These are phyloP conservation scores for Penicillium arizonense DNA, from an alignment of 495 filamentous ascomycete genomes.

Conservation along the genomic window DNA sequence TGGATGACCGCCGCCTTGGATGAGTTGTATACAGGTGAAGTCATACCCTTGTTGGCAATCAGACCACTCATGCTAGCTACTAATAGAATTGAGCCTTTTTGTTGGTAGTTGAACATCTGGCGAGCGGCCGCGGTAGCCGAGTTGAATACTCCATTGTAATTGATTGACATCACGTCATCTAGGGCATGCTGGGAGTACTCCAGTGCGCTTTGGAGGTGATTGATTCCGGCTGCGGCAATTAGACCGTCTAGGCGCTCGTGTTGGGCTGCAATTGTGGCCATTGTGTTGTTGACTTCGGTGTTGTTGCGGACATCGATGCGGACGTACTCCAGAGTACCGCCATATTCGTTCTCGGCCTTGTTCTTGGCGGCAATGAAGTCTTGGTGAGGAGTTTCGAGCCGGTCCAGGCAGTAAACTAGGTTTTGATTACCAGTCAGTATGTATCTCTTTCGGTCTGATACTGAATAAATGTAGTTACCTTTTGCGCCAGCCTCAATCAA, in stretches of 20 bases:
- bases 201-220: constrained; percentile 68
- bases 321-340: constrained; percentile 58
- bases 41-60: constrained; percentile 73
- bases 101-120: constrained; percentile 65
- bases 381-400: constrained; percentile 46
- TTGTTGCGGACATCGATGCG: constrained; percentile 64
- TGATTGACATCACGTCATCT: constrained; percentile 69
- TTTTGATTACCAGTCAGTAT: background rate
- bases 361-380: constrained; percentile 50
- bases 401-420: constrained; percentile 64
- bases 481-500: constrained; percentile 68
- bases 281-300: constrained; percentile 49
- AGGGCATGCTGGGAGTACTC: constrained; percentile 64
- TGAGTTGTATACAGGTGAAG: constrained; percentile 66
- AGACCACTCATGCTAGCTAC: constrained; percentile 81
- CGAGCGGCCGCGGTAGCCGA: constrained; percentile 73
- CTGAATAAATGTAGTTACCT: constrained; percentile 34
- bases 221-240: constrained; percentile 78
- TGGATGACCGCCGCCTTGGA: constrained; percentile 71
- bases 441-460: background rate
- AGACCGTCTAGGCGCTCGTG: constrained; percentile 67
- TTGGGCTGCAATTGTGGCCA: constrained; percentile 53
- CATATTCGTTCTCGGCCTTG: constrained; percentile 46
- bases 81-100: constrained; percentile 65
- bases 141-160: constrained; percentile 76